Conservation (phyloP, 148 eudicot species). For the Vaccinium myrtillus region DNA sequence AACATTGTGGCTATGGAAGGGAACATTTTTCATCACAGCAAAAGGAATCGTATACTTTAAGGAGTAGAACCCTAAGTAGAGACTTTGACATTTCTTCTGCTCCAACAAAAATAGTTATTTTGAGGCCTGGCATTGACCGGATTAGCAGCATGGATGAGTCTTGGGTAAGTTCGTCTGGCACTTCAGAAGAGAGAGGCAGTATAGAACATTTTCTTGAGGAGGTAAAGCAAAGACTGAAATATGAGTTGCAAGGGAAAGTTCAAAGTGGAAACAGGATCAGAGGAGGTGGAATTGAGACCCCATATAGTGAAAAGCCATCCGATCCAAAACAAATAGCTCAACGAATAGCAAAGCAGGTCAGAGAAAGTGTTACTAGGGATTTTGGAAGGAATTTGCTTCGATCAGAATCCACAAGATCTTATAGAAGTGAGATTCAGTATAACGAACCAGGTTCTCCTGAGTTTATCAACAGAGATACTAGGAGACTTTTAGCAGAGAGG, state of each 20-base stretch:
- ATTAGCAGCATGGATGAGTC: slow-evolving; percentile 58
- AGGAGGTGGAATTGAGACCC: slow-evolving; percentile 92
- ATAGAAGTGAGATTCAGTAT: slow-evolving; percentile 50
- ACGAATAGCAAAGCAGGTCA: slow-evolving; percentile 49
- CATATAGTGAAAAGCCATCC: slow-evolving; percentile 62
- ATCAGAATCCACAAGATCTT: slow-evolving; percentile 83
- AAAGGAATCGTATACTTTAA: slow-evolving; percentile 40
- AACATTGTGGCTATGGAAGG: slow-evolving; percentile 21
- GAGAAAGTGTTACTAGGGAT: slow-evolving; percentile 50
- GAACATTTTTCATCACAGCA: slow-evolving; percentile 29
- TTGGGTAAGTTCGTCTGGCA: slow-evolving; percentile 67
- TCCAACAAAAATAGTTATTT: slow-evolving; percentile 69
- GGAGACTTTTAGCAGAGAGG: slow-evolving; percentile 56
- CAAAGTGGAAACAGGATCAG: slow-evolving; percentile 50
- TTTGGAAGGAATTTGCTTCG: slow-evolving; percentile 50
- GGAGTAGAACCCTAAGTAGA: slow-evolving; percentile 37
- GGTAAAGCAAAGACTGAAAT: slow-evolving; percentile 76
- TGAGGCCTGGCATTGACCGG: slow-evolving; percentile 84
- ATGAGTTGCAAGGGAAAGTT: slow-evolving; percentile 64
- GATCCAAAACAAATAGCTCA: slow-evolving; percentile 57
- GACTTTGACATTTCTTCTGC: slow-evolving; percentile 43
- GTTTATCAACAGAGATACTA: slow-evolving; percentile 49
- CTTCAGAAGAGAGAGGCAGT: slow-evolving; percentile 64
- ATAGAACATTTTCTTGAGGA: slow-evolving; percentile 96
- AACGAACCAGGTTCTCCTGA: slow-evolving; percentile 66